Evolutionary conservation across 1,284 basidiomycete genomes (phyloP).

Genomic region (Apiotrichum brassicae): DNA sequence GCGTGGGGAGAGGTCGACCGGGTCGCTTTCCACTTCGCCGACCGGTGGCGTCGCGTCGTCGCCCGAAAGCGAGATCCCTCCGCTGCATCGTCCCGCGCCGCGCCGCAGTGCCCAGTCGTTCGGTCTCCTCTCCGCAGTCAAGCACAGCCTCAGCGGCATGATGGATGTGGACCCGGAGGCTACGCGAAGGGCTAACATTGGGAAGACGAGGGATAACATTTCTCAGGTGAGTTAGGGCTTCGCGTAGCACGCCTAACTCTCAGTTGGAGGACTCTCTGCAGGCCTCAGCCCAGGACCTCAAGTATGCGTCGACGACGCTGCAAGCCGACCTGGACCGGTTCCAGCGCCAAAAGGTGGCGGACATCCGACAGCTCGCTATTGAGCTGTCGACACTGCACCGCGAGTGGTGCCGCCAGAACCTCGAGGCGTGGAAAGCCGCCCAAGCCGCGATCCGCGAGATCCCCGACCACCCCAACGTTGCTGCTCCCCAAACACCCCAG

Average conservation of each 20-base stretch:
- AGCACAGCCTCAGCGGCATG: constrained; percentile 91
- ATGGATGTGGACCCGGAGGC: constrained; percentile 98
- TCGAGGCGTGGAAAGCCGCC: constrained; percentile 94
- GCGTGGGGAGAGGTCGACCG: constrained; percentile 34
- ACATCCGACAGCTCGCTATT: constrained; percentile 85
- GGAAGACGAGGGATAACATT: constrained; percentile 88
- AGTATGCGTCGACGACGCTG: constrained; percentile 91
- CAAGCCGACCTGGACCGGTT: constrained; percentile 97
- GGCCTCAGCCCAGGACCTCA: constrained; percentile 81
- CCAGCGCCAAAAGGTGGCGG: constrained; percentile 96
- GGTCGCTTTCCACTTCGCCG: not conserved
- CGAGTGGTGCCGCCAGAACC: constrained; percentile 95
- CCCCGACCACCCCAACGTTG: constrained; percentile 74
- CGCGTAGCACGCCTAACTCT: not conserved
- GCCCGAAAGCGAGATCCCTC: not conserved
- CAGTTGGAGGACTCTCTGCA: constrained; percentile 90
- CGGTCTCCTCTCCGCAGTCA: constrained; percentile 84
- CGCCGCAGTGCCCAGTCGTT: constrained; percentile 52
- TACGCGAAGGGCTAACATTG: constrained; percentile 83
- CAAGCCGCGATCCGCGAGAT: constrained; percentile 84
- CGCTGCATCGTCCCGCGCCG: constrained; percentile 6
- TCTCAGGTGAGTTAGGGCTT: constrained; percentile 61
- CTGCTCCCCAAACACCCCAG: not conserved
- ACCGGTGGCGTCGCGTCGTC: constrained; percentile 2
- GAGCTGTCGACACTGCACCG: constrained; percentile 82